These are phyloP conservation scores for Eutypella sp. DNA, from an alignment of 2,329 filamentous ascomycete genomes.

Conservation along the genomic window DNA sequence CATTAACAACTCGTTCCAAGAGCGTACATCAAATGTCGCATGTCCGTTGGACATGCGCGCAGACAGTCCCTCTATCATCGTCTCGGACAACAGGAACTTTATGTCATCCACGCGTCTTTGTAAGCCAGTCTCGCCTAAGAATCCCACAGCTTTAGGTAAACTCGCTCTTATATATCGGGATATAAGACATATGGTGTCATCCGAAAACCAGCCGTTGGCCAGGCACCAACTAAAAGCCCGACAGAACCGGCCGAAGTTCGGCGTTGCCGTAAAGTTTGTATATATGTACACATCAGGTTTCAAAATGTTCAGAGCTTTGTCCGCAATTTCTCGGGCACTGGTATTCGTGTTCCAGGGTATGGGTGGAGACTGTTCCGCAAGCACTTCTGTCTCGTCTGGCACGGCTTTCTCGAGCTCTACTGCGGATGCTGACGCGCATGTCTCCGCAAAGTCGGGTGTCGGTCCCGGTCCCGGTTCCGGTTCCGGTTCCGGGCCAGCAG, in stretches of 20 bases:
- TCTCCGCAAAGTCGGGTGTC: no score
- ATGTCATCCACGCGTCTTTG: constrained; percentile 2
- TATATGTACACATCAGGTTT: constrained; percentile 7
- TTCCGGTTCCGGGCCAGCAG: background rate
- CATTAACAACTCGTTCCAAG: constrained; percentile 17
- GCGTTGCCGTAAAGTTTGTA: background rate
- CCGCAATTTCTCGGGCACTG: constrained; percentile 9
- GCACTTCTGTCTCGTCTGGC: no score
- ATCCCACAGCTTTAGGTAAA: constrained; percentile 1
- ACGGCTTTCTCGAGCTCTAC: no score
- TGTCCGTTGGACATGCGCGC: background rate
- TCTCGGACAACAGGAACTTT: constrained; percentile 9
- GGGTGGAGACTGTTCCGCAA: no score
- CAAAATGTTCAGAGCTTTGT: constrained; percentile 9
- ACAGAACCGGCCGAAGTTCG: constrained; percentile 18
- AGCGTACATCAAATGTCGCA: constrained; percentile 9
- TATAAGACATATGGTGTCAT: constrained; percentile 11
- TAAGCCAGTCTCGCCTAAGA: background rate
- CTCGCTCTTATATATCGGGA: constrained; percentile 12
- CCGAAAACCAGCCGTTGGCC: constrained; percentile 7
- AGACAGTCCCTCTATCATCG: constrained; percentile 19
- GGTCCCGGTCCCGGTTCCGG: background rate
- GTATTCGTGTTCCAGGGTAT: constrained; percentile 11
- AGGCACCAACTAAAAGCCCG: constrained; percentile 15
- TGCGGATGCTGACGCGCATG: no score